Percentiles rank a stretch among this genome's conserved stretches.
Evolutionary conservation across 371 early-diverging fungal genomes (phyloP).

Genomic region (Cokeromyces recurvatus): DNA sequence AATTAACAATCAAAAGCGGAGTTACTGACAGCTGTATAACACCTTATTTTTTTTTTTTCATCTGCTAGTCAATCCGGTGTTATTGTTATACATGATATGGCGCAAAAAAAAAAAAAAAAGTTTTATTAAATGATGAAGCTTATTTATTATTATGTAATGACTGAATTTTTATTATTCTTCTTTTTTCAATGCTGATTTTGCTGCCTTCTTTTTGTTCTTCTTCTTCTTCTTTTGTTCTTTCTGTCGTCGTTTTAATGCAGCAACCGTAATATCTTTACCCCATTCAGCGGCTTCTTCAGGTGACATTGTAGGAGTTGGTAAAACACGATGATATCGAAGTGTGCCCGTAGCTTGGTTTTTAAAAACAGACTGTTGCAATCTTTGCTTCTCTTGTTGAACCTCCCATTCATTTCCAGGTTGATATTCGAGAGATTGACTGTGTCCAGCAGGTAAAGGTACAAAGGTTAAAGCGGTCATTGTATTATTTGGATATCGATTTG

Average conservation of each 20-base stretch:
- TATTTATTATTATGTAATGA: too few species aligned
- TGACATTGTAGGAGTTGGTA: conserved; percentile 19
- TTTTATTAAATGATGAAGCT: too few species aligned
- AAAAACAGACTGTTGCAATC: conserved; percentile 13
- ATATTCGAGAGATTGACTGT: conserved; percentile 19
- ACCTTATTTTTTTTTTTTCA: too few species aligned
- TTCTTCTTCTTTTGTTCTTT: conserved; percentile 1
- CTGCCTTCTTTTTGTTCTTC: not conserved
- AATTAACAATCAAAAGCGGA: too few species aligned
- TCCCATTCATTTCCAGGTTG: conserved; percentile 20
- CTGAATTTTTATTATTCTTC: too few species aligned
- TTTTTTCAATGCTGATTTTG: too few species aligned
- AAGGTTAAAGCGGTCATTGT: conserved; percentile 8
- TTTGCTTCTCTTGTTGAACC: conserved; percentile 17
- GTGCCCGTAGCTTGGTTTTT: conserved; percentile 16
- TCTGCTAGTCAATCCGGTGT: too few species aligned
- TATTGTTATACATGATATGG: too few species aligned
- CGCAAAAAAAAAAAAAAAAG: too few species aligned
- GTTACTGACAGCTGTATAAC: too few species aligned
- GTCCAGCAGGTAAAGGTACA: conserved; percentile 18
- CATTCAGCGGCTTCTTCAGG: conserved; percentile 12
- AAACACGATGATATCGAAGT: conserved; percentile 23
- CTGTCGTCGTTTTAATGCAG: not conserved
- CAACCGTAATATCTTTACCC: conserved; percentile 5
- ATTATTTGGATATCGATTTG: too few species aligned